phyloP scores from a whole-genome alignment of 2,329 filamentous ascomycete species.

The Epichloe baconii region DNA sequence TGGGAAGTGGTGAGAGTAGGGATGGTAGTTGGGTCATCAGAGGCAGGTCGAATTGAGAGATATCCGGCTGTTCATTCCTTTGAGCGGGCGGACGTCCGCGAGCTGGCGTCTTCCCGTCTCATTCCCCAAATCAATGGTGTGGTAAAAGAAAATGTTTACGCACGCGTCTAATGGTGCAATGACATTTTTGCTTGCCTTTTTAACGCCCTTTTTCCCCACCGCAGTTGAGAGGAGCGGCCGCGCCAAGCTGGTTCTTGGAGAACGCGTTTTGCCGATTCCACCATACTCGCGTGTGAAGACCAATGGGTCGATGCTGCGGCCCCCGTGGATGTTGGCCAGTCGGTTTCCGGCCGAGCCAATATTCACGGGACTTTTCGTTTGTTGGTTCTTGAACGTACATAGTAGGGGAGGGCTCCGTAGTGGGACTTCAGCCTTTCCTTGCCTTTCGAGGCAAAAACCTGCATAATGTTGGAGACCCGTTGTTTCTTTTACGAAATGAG shows the following conservation, averaged over 20 bases:
- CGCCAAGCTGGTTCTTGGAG: constrained; percentile 33
- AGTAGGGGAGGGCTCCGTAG: neutral
- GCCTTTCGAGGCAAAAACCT: neutral
- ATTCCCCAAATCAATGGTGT: constrained; percentile 15
- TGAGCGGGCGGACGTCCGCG: constrained; percentile 13
- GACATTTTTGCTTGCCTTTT: constrained; percentile 10
- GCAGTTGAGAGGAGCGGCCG: constrained; percentile 15
- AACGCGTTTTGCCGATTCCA: constrained; percentile 8
- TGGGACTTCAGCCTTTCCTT: constrained; percentile 1
- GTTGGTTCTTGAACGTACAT: constrained; percentile 17
- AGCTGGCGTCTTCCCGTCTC: constrained; percentile 12
- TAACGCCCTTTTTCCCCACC: constrained; percentile 15
- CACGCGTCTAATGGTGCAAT: neutral
- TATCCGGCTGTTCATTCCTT: constrained; percentile 24
- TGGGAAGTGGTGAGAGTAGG: neutral
- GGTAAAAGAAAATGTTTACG: neutral
- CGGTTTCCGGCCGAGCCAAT: constrained; percentile 9
- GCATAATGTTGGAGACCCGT: constrained; percentile 13
- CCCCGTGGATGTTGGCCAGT: constrained; percentile 20
- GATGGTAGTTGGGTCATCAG: neutral
- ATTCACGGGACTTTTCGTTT: constrained; percentile 18
- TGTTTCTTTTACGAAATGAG: constrained; percentile 10
- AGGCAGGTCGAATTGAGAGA: constrained; percentile 14
- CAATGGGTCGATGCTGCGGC: constrained; percentile 42
- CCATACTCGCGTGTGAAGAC: constrained; percentile 17